Conservation (phyloP, 495 filamentous ascomycete genomes). For the Tuber indicum region DNA sequence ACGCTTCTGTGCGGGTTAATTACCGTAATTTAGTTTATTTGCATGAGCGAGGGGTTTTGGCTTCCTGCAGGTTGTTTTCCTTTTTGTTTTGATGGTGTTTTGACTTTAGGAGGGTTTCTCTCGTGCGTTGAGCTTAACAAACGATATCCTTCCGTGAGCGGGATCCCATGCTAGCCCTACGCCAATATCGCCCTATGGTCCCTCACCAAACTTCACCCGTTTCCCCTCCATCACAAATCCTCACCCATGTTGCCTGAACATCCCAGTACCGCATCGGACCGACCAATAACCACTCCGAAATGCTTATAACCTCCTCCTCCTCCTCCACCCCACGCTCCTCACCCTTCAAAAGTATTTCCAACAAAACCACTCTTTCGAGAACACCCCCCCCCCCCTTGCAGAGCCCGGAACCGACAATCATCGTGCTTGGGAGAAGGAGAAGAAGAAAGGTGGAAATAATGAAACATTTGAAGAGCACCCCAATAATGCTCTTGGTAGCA, state of each 20-base stretch:
- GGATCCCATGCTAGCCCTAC: background rate
- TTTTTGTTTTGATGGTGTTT: background rate
- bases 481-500: background rate
- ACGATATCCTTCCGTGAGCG: background rate
- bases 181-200: background rate
- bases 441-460: background rate
- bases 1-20: background rate
- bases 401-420: background rate
- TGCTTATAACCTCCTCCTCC: background rate
- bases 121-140: background rate
- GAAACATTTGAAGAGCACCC: background rate
- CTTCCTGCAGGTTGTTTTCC: background rate
- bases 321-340: background rate
- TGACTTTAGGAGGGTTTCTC: background rate
- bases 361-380: background rate
- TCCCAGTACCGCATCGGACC: background rate
- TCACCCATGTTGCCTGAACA: background rate
- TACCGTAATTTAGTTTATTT: background rate
- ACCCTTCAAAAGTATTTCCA: background rate
- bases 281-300: background rate
- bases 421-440: background rate
- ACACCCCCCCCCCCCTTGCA: background rate
- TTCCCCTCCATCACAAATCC: background rate
- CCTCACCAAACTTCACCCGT: background rate
- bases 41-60: conserved; percentile 2